These are phyloP conservation scores for Cordia subcordata DNA, from an alignment of 257 asterid genomes.

Conservation along the genomic window DNA sequence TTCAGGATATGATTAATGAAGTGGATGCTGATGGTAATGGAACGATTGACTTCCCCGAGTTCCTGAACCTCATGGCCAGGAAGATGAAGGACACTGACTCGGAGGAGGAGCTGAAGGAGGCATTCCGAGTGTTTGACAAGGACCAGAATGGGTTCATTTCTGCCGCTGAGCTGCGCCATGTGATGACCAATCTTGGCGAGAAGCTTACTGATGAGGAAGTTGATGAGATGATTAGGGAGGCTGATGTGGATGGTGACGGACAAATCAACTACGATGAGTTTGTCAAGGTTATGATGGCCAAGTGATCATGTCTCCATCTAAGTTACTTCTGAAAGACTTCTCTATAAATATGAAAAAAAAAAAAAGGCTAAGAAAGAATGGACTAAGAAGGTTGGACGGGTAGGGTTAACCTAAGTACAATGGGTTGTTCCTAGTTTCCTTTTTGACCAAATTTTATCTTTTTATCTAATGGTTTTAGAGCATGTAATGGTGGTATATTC, in stretches of 20 bases:
- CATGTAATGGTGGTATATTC: not conserved
- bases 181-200: slow-evolving; percentile 7
- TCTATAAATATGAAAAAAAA: too few relatives aligned
- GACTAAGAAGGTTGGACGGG: not conserved
- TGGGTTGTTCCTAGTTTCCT: not conserved
- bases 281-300: slow-evolving; percentile 8
- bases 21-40: slow-evolving; percentile 8
- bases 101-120: slow-evolving; percentile 5
- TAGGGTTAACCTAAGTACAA: not conserved
- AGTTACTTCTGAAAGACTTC: not conserved
- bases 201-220: slow-evolving; percentile 6
- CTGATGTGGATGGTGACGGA: slow-evolving; percentile 8
- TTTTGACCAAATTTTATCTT: too few relatives aligned
- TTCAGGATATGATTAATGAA: slow-evolving; percentile 7
- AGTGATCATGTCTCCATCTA: not conserved
- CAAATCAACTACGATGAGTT: slow-evolving; percentile 6
- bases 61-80: slow-evolving; percentile 7
- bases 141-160: slow-evolving; percentile 7
- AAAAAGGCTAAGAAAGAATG: too few relatives aligned
- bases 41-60: slow-evolving; percentile 6
- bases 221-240: slow-evolving; percentile 9
- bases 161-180: slow-evolving; percentile 6
- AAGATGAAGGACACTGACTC: slow-evolving; percentile 8
- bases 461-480: not conserved
- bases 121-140: slow-evolving; percentile 8